Percentiles rank a stretch among this genome's conserved stretches.
Conservation (phyloP, 768 basidiomycete species). For the Calocybe cyanea region DNA sequence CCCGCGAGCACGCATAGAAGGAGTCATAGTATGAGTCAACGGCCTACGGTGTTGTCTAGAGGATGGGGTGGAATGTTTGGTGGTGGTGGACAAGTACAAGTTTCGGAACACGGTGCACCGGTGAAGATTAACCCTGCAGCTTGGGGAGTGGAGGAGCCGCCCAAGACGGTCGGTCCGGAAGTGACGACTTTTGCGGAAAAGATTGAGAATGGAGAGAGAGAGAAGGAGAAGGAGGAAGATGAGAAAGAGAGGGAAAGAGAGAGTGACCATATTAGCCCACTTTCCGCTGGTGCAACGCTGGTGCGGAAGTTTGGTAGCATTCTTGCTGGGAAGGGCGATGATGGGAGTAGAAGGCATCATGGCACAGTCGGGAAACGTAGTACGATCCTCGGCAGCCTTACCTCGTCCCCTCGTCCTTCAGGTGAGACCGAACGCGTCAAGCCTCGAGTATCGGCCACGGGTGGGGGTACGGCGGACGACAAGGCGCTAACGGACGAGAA, state of each 20-base stretch:
- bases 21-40: constrained; percentile 80
- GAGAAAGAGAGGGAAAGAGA: constrained; percentile 25
- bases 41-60: constrained; percentile 49
- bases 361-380: constrained; percentile 32
- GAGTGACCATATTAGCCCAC: constrained; percentile 23
- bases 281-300: constrained; percentile 66
- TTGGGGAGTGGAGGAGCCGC: constrained; percentile 27
- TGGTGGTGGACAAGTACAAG: constrained; percentile 36
- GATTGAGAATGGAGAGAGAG: constrained; percentile 27
- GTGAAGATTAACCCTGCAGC: background rate
- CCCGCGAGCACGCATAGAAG: constrained; percentile 76
- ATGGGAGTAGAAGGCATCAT: constrained; percentile 37
- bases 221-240: constrained; percentile 26
- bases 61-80: constrained; percentile 66
- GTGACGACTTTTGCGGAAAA: constrained; percentile 48
- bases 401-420: constrained; percentile 19
- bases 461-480: no score
- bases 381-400: constrained; percentile 3
- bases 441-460: no score
- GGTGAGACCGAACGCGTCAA: background rate
- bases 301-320: constrained; percentile 76
- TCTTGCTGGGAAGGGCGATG: constrained; percentile 42
- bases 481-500: background rate
- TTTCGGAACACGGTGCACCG: constrained; percentile 1
- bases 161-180: constrained; percentile 68